A percentile compares a stretch with the other conserved stretches of the same genome.
Conservation (phyloP, 78 protist genomes). For the Dictyostelium brefeldianum region DNA sequence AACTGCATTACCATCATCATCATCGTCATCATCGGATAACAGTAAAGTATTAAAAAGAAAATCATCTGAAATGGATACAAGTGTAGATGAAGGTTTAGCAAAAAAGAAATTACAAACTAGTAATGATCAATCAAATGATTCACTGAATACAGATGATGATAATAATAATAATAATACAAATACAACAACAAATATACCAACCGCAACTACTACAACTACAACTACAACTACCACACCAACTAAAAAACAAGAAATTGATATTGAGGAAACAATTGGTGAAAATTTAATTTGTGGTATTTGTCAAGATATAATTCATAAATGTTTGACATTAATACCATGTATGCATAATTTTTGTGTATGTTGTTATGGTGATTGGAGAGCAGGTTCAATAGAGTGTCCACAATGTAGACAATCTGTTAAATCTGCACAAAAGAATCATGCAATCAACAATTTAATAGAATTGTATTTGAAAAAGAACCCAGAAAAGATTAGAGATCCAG, state of each 20-base stretch:
- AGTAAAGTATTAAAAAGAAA: constrained; percentile 30
- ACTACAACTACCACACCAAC: neutral
- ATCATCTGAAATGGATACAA: neutral
- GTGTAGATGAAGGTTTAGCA: neutral
- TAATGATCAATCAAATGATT: neutral
- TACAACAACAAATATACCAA: neutral
- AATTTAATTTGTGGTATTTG: constrained; percentile 82
- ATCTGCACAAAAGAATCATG: constrained; percentile 63
- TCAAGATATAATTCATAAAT: constrained; percentile 68
- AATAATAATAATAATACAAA: neutral
- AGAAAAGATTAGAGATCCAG: constrained; percentile 33
- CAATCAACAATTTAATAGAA: constrained; percentile 76
- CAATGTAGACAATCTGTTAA: constrained; percentile 52
- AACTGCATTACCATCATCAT: constrained; percentile 3
- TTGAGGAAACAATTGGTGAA: constrained; percentile 42
- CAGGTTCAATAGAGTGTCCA: constrained; percentile 65
- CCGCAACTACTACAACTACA: neutral
- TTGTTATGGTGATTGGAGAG: constrained; percentile 80
- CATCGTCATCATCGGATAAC: neutral
- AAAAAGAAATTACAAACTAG: neutral
- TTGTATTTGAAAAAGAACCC: constrained; percentile 49
- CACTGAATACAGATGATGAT: neutral
- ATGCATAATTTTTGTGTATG: constrained; percentile 81
- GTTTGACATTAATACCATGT: constrained; percentile 78
- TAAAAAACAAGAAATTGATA: neutral